Conservation (phyloP, 768 basidiomycete genomes). For the Agaricus bisporus region DNA sequence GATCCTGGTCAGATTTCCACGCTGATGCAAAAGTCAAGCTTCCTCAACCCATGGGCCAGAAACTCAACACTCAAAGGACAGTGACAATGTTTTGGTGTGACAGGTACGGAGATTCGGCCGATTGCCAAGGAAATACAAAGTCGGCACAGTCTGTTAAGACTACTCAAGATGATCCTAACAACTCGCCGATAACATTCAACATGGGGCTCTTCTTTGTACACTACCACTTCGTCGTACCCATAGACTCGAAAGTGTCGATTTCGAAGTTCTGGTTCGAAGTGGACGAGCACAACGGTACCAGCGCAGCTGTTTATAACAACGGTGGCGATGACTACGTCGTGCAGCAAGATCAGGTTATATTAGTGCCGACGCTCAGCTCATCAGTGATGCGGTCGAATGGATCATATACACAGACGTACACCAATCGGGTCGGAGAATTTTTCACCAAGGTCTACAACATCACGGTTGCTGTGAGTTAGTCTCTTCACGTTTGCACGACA, state of each 20-base stretch:
- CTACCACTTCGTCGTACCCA: constrained; percentile 38
- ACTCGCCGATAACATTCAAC: constrained; percentile 29
- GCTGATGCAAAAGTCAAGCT: constrained; percentile 18
- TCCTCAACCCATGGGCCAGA: constrained; percentile 25
- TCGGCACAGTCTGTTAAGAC: constrained; percentile 25
- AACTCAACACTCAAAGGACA: constrained; percentile 30
- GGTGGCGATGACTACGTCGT: constrained; percentile 35
- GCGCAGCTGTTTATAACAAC: constrained; percentile 31
- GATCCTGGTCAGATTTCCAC: neutral
- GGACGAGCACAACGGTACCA: constrained; percentile 36
- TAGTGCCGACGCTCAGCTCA: constrained; percentile 33
- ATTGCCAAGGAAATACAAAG: constrained; percentile 27
- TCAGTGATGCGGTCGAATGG: constrained; percentile 19
- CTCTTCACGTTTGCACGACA: constrained; percentile 7
- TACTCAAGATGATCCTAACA: constrained; percentile 24
- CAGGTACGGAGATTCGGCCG: constrained; percentile 26
- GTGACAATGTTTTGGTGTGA: constrained; percentile 40
- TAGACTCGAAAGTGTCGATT: constrained; percentile 33
- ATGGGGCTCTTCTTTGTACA: constrained; percentile 31
- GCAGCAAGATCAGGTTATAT: constrained; percentile 36
- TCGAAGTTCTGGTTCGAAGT: constrained; percentile 46
- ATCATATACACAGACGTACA: constrained; percentile 19
- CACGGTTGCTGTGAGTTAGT: constrained; percentile 17
- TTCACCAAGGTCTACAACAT: constrained; percentile 19
- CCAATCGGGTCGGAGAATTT: constrained; percentile 17